Base-by-base conservation (phyloP, 768 basidiomycete genomes). In the Termitomyces sp. region DNA sequence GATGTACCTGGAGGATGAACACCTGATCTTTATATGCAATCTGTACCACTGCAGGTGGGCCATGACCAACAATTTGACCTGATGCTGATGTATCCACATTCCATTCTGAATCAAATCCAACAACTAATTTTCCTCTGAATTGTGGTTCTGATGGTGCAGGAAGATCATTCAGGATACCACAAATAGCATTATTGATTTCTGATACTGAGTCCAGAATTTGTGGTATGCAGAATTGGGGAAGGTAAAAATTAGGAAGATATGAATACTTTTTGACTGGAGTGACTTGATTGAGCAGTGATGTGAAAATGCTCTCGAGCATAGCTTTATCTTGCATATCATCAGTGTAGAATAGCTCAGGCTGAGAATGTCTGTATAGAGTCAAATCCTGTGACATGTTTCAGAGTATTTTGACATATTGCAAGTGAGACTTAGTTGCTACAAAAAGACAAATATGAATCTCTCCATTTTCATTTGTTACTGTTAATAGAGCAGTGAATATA, bases 21-120 rank as follows among this genome's bases (percentile, higher is more conserved):
- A 67, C 47, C 30, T 37, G 26, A 67, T 63, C 24, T 64, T 52
- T 39, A 65, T 37, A 37, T 37, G 37, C 16, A 18, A 37, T 37
- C 6, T 37, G 37, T 37, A 37, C 6, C 18, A 37, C 58, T 1
- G 66, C 65, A 9, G 61, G 61, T 22, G 55, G 62, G 37, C 66
- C 54, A 27, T 51, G 48, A 4, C 61, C 57, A 26, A 18, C n/a
- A 43, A 66, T 58, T 14, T 52, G 26, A 10, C 68, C 65, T 24
- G 56, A 44, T 14, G 48, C 44, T 10, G 57, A 57, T 16, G 67
- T 26, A 10, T 65, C 60, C 10, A 69, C 62, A 58, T 71, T 70
- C 65, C 66, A 70, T 55, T 69, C 67, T 0, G 62, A 26, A 55
- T 68, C 63, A 61, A 65, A 66, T 10, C 64, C 66, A 43, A 69